Conservation (phyloP, 2,329 filamentous ascomycete genomes). For the Cladophialophora exuberans region DNA sequence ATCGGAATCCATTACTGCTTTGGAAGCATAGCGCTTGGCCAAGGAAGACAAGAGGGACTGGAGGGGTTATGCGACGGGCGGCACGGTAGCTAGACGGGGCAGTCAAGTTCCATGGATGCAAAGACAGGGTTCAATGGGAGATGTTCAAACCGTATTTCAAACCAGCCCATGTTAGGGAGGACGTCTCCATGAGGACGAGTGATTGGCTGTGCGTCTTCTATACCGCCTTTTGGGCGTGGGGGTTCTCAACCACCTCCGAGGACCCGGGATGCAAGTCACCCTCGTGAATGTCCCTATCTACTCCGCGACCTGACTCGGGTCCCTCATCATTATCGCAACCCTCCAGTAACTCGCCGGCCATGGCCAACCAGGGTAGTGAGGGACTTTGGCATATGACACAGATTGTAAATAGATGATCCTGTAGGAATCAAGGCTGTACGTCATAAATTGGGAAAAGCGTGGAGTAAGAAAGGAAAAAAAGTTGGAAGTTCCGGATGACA, state of each 20-base stretch:
- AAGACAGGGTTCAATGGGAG: conserved; percentile 3
- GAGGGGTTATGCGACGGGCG: neutral
- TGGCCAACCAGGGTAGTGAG: no score
- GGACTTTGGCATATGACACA: neutral
- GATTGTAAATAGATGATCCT: no score
- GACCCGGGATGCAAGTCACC: neutral
- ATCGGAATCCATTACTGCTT: conserved; percentile 6
- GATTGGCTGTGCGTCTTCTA: conserved; percentile 6
- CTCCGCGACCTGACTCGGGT: neutral
- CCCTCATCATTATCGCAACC: neutral
- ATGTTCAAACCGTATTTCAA: neutral
- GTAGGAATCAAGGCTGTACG: no score
- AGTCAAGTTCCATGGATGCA: neutral
- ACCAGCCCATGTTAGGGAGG: neutral
- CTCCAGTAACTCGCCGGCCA: no score
- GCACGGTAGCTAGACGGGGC: neutral
- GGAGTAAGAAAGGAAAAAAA: neutral
- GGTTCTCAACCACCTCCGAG: conserved; percentile 5
- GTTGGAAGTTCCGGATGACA: neutral
- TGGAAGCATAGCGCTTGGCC: no score
- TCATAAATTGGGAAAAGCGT: no score
- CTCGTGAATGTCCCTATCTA: neutral
- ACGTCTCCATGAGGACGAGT: conserved; percentile 2
- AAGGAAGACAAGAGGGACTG: neutral
- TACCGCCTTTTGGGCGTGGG: conserved; percentile 16